Evolutionary conservation across 495 filamentous ascomycete genomes (phyloP).

Genomic region (Halenospora varia): DNA sequence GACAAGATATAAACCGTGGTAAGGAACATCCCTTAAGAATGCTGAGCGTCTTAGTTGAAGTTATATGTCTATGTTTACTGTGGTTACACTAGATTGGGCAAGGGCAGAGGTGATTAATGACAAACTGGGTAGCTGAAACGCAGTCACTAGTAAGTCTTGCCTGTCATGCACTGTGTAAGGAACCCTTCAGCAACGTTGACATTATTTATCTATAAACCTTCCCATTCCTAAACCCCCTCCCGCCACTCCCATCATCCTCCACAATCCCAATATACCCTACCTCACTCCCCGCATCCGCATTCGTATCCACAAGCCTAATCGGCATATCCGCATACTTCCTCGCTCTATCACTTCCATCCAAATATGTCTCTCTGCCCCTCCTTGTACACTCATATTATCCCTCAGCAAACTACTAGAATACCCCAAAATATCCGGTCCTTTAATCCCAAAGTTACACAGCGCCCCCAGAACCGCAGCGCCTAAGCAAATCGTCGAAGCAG

Average conservation of each 20-base stretch:
- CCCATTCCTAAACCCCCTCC: no score
- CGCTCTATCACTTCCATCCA: background rate
- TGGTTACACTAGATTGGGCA: no score
- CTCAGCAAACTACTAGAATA: background rate
- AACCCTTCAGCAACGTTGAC: no score
- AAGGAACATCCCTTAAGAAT: no score
- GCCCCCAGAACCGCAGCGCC: background rate
- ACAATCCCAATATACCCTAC: constrained; percentile 5
- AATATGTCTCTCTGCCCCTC: background rate
- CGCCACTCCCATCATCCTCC: constrained; percentile 1
- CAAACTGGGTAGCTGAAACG: no score
- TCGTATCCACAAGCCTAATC: constrained; percentile 1
- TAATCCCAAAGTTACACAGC: background rate
- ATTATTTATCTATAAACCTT: no score
- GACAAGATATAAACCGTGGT: no score
- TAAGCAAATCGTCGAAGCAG: background rate
- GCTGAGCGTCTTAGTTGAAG: no score
- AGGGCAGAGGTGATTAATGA: no score
- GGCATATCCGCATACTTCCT: background rate
- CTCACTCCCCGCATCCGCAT: background rate
- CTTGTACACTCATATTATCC: background rate
- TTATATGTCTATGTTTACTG: no score
- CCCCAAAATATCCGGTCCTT: constrained; percentile 2
- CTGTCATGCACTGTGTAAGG: no score
- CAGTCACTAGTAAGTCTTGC: no score